Evolutionary conservation across 148 eudicot genomes (phyloP).

Genomic region (Fagopyrum homotropicum): DNA sequence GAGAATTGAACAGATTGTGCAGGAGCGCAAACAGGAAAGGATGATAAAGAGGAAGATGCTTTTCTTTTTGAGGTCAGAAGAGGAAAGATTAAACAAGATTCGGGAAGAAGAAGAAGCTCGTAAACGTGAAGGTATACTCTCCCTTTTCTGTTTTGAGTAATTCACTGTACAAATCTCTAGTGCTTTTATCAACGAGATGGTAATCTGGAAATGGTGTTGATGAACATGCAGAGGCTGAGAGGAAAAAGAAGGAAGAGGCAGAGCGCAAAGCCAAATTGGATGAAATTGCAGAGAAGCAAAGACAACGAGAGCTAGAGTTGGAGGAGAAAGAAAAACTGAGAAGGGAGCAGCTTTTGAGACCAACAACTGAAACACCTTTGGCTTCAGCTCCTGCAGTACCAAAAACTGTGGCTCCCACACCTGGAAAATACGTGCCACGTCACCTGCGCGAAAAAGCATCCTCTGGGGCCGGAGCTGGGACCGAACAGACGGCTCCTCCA

Average conservation of each 20-base stretch:
- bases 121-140: constrained; percentile 57
- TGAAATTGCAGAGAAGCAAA: constrained; percentile 85
- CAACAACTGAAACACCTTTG: constrained; percentile 16
- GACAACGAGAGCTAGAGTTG: constrained; percentile 69
- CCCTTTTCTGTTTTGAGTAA: not conserved
- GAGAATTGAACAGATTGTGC: constrained; percentile 35
- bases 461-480: constrained; percentile 12
- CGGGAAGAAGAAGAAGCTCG: constrained; percentile 80
- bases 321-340: constrained; percentile 62
- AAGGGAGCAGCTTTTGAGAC: constrained; percentile 45
- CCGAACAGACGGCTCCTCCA: constrained; percentile 27
- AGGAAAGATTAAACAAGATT: constrained; percentile 54
- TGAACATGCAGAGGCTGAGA: constrained; percentile 15
- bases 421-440: constrained; percentile 67
- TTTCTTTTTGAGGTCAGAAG: constrained; percentile 53
- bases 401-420: constrained; percentile 25
- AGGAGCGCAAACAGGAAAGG: constrained; percentile 55
- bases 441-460: constrained; percentile 23
- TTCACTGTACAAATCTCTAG: too few relatives aligned
- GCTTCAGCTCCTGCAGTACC: constrained; percentile 22
- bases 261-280: constrained; percentile 74
- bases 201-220: not conserved
- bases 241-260: constrained; percentile 40
- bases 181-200: not conserved
- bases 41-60: constrained; percentile 58